Conservation (phyloP, 345 rosid genomes). For the Combretum micranthum region DNA sequence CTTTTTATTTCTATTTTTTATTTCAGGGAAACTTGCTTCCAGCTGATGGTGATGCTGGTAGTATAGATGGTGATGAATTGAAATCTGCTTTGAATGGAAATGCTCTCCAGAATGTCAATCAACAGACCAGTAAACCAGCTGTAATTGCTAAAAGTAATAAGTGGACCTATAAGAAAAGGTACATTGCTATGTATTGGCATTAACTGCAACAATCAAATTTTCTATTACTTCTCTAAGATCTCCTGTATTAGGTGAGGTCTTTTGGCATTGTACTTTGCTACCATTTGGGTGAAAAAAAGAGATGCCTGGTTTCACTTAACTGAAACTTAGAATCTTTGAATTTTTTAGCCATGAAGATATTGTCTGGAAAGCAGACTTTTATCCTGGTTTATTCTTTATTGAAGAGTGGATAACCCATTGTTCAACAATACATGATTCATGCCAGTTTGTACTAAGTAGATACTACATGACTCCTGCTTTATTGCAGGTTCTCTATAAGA, state of each 20-base stretch:
- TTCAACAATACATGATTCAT: too few species aligned
- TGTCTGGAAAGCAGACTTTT: too few species aligned
- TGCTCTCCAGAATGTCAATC: conserved; percentile 16
- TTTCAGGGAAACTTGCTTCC: conserved; percentile 60
- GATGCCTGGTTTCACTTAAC: too few species aligned
- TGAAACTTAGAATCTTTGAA: too few species aligned
- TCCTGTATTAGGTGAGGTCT: neutral
- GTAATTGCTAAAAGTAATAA: conserved; percentile 20
- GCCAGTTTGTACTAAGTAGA: too few species aligned
- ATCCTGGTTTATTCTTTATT: too few species aligned
- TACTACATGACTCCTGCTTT: too few species aligned
- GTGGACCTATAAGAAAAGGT: conserved; percentile 41
- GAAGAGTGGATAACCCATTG: too few species aligned
- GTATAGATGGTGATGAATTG: conserved; percentile 26
- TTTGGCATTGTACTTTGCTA: neutral
- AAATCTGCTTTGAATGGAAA: conserved; percentile 30
- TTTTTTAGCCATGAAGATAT: too few species aligned
- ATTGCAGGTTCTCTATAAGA: too few species aligned
- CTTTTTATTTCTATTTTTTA: conserved; percentile 6
- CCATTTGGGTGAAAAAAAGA: too few species aligned
- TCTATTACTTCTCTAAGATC: neutral
- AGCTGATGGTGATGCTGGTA: conserved; percentile 33
- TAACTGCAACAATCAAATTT: neutral
- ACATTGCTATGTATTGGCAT: conserved; percentile 6
- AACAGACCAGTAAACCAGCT: conserved; percentile 13